These are phyloP conservation scores for Aspergillus sergii DNA, from an alignment of 2,329 filamentous ascomycete species.

Conservation along the genomic window DNA sequence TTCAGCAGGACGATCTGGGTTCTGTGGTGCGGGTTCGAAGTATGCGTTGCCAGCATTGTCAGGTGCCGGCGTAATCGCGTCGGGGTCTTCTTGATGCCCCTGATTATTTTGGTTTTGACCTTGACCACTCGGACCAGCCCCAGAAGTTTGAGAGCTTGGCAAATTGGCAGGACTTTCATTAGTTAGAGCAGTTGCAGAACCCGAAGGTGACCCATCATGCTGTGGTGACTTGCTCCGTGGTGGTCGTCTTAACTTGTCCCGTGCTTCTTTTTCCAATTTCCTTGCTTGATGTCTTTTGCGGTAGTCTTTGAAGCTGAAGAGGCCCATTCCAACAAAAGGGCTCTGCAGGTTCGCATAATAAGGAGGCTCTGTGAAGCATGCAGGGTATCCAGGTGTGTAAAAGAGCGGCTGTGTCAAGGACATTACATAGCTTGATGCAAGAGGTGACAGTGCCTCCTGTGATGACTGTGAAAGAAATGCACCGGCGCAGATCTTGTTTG, in stretches of 20 bases:
- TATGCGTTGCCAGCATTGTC: neutral
- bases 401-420: neutral
- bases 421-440: neutral
- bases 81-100: neutral
- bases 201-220: too few species aligned
- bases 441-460: neutral
- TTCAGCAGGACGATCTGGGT: too few species aligned
- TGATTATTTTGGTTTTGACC: neutral
- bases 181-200: too few species aligned
- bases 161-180: neutral
- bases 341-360: constrained; percentile 20
- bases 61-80: neutral
- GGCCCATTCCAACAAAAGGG: constrained; percentile 27
- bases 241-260: too few species aligned
- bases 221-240: too few species aligned
- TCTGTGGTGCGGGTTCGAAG: too few species aligned
- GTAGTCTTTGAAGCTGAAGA: constrained; percentile 2
- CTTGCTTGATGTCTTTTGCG: neutral
- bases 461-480: neutral
- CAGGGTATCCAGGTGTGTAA: neutral
- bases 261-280: too few species aligned
- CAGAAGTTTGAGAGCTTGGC: neutral
- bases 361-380: constrained; percentile 19
- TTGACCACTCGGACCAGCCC: neutral
- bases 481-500: neutral